phyloP scores from a whole-genome alignment of 805 yeast genomes.

The Candida maris region DNA sequence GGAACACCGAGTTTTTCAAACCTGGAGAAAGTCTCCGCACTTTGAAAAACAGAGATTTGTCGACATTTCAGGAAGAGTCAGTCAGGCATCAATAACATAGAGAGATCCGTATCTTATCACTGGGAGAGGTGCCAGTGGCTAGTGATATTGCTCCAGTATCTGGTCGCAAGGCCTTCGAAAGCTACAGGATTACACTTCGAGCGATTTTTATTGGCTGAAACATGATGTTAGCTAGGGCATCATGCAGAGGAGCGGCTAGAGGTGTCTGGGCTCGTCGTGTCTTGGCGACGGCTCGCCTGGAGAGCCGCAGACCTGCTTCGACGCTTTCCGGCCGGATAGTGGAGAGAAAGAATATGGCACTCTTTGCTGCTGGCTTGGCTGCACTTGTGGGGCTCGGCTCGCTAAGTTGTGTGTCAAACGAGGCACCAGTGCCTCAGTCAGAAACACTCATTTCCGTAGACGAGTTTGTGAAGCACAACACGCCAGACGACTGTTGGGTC shows the following conservation, averaged over 20 bases:
- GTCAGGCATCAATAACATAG: too few relatives aligned
- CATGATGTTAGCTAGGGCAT: not conserved
- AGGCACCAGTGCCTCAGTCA: not conserved
- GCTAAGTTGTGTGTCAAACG: not conserved
- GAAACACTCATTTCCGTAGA: conserved; percentile 25
- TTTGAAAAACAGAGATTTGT: too few relatives aligned
- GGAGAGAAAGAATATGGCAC: not conserved
- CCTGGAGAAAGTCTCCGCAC: too few relatives aligned
- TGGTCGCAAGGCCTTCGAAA: too few relatives aligned
- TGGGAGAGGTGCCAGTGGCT: too few relatives aligned
- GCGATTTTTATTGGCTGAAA: not conserved
- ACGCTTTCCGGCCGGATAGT: not conserved
- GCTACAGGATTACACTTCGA: not conserved
- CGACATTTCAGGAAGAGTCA: too few relatives aligned
- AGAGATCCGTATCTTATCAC: too few relatives aligned
- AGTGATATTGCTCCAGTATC: too few relatives aligned
- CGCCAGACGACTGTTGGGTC: conserved; percentile 74
- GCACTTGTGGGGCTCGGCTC: not conserved
- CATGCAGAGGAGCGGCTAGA: not conserved
- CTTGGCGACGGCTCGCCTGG: not conserved
- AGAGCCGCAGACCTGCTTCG: not conserved
- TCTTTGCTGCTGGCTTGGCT: not conserved
- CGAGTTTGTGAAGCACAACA: conserved; percentile 51
- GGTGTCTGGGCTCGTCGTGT: not conserved
- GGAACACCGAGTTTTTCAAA: too few relatives aligned